Conservation (phyloP, 352 stramenopile species). For the Salisapilia sapeloensis region DNA sequence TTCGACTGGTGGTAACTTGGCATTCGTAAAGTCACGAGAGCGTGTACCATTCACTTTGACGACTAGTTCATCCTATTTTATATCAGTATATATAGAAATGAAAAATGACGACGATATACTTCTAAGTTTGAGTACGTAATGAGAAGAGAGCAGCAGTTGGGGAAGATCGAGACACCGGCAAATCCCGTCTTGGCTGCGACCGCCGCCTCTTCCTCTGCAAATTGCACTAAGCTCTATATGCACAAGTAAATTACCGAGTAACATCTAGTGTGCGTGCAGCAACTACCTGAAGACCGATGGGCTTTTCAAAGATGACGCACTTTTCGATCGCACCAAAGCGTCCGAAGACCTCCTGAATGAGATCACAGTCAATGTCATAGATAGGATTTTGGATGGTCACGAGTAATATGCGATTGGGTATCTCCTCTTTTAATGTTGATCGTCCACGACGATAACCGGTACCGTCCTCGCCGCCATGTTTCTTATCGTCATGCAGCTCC, state of each 20-base stretch:
- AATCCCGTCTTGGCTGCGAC: constrained; percentile 21
- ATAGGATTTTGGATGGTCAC: constrained; percentile 51
- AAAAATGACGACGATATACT: constrained; percentile 5
- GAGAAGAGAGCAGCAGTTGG: constrained; percentile 34
- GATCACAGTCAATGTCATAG: constrained; percentile 33
- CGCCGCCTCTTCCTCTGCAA: constrained; percentile 19
- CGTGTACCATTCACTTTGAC: constrained; percentile 40
- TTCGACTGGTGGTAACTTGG: constrained; percentile 8
- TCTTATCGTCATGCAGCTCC: constrained; percentile 22
- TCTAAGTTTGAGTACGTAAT: constrained; percentile 44
- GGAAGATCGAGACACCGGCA: constrained; percentile 33
- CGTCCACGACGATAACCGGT: too few relatives aligned
- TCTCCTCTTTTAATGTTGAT: constrained; percentile 2
- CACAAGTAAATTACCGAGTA: not conserved
- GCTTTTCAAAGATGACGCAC: constrained; percentile 43
- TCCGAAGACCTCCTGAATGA: constrained; percentile 27
- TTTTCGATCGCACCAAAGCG: constrained; percentile 34
- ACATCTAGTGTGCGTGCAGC: too few relatives aligned
- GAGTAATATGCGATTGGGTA: constrained; percentile 36
- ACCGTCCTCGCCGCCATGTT: constrained; percentile 1
- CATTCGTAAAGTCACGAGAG: constrained; percentile 34
- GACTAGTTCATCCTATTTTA: constrained; percentile 25
- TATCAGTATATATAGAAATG: not conserved
- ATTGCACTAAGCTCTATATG: constrained; percentile 32
- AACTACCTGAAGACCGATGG: constrained; percentile 21